Evolutionary conservation across 1,284 basidiomycete species (phyloP).

Genomic region (Ceratorhiza oryzae-sativae): DNA sequence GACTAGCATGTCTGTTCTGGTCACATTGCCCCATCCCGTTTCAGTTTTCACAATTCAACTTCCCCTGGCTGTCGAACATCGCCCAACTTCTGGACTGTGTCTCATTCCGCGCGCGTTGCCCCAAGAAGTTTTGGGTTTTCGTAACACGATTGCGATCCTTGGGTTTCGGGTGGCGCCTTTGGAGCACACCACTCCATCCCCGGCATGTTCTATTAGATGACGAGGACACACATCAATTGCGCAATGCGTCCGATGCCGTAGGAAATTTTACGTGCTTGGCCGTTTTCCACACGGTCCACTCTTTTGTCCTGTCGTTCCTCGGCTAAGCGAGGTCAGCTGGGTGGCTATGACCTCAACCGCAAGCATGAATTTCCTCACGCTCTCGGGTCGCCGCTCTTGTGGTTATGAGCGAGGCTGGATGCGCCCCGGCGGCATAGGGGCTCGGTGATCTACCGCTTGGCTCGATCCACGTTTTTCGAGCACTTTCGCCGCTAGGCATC

Average conservation of each 20-base stretch:
- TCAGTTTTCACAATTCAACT: conserved; percentile 1
- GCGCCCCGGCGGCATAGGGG: not conserved
- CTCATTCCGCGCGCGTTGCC: not conserved
- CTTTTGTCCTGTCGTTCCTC: not conserved
- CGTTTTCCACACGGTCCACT: not conserved
- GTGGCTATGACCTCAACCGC: conserved; percentile 2
- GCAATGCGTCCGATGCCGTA: not conserved
- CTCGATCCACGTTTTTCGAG: not conserved
- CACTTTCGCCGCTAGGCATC: not conserved
- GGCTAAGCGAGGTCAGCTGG: conserved; percentile 18
- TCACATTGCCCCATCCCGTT: conserved; percentile 9
- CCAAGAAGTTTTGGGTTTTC: not conserved
- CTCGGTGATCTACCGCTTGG: not conserved
- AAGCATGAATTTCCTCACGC: not conserved
- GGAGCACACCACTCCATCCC: not conserved
- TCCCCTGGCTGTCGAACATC: not conserved
- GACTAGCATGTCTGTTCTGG: conserved; percentile 6
- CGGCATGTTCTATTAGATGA: not conserved
- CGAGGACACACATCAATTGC: not conserved
- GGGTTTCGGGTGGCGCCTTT: not conserved
- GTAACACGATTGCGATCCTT: not conserved
- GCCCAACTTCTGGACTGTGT: conserved; percentile 2
- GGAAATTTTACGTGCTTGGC: not conserved
- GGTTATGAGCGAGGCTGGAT: not conserved
- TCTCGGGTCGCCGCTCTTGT: not conserved